These are phyloP conservation scores for Melastoma malabathricum DNA, from an alignment of 345 rosid genomes.

Conservation along the genomic window DNA sequence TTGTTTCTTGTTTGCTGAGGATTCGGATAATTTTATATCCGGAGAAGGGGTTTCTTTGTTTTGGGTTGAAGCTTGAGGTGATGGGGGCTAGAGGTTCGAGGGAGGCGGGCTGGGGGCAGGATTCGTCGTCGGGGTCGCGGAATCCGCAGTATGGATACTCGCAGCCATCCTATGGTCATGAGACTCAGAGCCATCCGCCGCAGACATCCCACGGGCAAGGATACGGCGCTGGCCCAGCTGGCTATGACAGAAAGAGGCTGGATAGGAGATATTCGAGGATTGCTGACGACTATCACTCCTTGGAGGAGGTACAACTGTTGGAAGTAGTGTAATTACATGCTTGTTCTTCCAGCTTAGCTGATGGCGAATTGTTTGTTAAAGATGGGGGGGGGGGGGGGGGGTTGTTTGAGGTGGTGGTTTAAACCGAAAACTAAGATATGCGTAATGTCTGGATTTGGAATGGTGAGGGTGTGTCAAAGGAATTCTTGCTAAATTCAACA, in stretches of 20 bases:
- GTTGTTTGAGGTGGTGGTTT: no score
- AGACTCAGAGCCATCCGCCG: constrained; percentile 18
- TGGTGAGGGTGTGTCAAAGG: no score
- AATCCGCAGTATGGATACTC: constrained; percentile 18
- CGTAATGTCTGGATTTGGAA: no score
- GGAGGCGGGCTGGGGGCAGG: constrained; percentile 33
- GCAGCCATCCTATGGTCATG: constrained; percentile 24
- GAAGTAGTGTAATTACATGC: neutral
- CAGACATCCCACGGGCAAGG: constrained; percentile 23
- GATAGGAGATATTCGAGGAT: constrained; percentile 65
- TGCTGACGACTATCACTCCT: constrained; percentile 61
- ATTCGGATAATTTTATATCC: no score
- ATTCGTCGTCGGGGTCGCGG: constrained; percentile 40
- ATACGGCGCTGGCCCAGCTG: constrained; percentile 4
- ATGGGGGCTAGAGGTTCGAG: constrained; percentile 69
- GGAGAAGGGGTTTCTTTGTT: no score
- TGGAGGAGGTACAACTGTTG: constrained; percentile 47
- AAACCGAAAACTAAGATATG: no score
- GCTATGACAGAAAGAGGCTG: constrained; percentile 31
- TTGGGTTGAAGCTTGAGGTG: constrained; percentile 30
- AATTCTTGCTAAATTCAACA: no score
- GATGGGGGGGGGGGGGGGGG: no score
- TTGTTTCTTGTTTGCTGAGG: no score
- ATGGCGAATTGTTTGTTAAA: no score
- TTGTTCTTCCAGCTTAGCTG: neutral